Evolutionary conservation across 345 rosid genomes (phyloP).

Genomic region (Pistacia vera): DNA sequence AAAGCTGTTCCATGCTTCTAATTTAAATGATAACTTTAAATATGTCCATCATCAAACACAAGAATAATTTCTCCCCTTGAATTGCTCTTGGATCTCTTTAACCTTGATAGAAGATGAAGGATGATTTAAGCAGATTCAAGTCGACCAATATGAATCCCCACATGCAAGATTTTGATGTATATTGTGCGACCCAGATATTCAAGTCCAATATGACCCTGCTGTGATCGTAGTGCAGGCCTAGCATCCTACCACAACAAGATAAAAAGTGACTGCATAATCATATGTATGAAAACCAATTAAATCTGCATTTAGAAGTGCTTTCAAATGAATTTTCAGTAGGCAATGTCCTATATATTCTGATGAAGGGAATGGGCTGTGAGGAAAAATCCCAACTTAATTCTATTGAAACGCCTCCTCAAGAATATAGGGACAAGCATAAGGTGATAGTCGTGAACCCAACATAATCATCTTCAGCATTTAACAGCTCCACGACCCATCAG

Average conservation of each 20-base stretch:
- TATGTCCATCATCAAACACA: constrained; percentile 54
- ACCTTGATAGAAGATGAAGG: constrained; percentile 42
- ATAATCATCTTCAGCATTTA: constrained; percentile 45
- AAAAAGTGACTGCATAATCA: constrained; percentile 57
- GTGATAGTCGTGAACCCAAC: constrained; percentile 63
- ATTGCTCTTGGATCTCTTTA: constrained; percentile 45
- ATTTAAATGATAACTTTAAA: constrained; percentile 52
- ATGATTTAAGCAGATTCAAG: constrained; percentile 46
- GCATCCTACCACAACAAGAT: constrained; percentile 54
- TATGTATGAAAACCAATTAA: constrained; percentile 55
- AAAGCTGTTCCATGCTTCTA: constrained; percentile 47
- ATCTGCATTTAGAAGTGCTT: constrained; percentile 47
- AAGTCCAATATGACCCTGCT: constrained; percentile 51
- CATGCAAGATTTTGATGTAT: constrained; percentile 47
- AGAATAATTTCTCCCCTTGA: constrained; percentile 37
- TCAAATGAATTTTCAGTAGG: constrained; percentile 46
- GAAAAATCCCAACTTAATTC: constrained; percentile 56
- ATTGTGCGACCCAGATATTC: constrained; percentile 56
- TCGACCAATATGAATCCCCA: constrained; percentile 52
- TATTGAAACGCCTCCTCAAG: constrained; percentile 43
- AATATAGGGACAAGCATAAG: constrained; percentile 52
- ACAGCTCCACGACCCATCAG: constrained; percentile 47
- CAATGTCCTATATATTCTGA: constrained; percentile 50
- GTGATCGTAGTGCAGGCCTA: constrained; percentile 55
- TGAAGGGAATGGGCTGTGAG: constrained; percentile 54